Evolutionary conservation across 352 stramenopile genomes (phyloP).

Genomic region (Aphanomyces invadans): DNA sequence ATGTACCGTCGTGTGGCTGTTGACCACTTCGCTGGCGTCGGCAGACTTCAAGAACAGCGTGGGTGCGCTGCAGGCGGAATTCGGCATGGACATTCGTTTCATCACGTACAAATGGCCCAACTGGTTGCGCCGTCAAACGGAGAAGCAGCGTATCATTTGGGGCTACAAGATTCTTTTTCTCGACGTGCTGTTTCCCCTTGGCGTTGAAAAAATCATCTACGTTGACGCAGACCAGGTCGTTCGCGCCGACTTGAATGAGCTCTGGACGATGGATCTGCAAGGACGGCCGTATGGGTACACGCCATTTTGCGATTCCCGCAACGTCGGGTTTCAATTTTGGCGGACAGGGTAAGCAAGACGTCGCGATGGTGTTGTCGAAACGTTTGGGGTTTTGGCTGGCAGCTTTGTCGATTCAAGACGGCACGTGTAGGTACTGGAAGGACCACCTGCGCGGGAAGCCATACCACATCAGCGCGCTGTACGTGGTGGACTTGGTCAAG

Average conservation of each 20-base stretch:
- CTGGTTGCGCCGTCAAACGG: conserved; percentile 96
- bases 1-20: not conserved
- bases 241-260: conserved; percentile 95
- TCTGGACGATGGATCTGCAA: conserved; percentile 98
- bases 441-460: conserved; percentile 93
- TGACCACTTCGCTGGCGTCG: not conserved
- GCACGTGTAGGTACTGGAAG: conserved; percentile 95
- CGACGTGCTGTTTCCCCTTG: conserved; percentile 98
- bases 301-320: conserved; percentile 96
- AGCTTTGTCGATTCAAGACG: too few relatives aligned
- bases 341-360: conserved; percentile 66
- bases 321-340: conserved; percentile 98
- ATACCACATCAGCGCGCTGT: conserved; percentile 99
- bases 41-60: conserved; percentile 93
- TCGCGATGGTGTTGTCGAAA: too few relatives aligned
- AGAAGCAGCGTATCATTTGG: conserved; percentile 99
- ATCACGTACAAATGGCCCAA: conserved; percentile 99
- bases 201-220: conserved; percentile 99
- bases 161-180: conserved; percentile 99
- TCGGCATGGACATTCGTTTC: conserved; percentile 96
- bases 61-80: conserved; percentile 84
- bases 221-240: conserved; percentile 99
- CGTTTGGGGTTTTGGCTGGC: too few relatives aligned
- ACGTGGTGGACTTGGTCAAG: conserved; percentile 96
- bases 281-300: conserved; percentile 96